Evolutionary conservation across 768 basidiomycete genomes (phyloP), one percentile per base, ranked within the genome.

Genomic region (Chalciporus piperatus): DNA sequence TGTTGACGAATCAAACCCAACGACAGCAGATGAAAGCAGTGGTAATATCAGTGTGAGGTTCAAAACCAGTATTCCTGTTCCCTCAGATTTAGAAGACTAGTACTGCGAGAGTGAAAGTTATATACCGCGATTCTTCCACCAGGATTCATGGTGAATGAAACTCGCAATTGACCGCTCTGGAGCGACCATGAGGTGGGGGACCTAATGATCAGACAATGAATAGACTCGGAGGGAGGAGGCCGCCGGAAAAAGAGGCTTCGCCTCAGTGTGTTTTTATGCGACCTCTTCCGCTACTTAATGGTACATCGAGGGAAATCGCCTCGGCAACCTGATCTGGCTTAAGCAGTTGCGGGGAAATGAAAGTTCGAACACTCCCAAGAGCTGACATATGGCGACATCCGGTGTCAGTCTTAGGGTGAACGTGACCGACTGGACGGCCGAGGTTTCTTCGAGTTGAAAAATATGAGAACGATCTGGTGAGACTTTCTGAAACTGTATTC

Each of bases 1-100:
- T 41, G 85, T 67, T n/a, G 84, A 85, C 4, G 82, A 81, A 62
- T 87, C 83, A 45, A 84, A 76, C 22, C 87, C 86, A 66, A 86
- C 87, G 44, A 79, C 78, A 13, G 77, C 71, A 16, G 84, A 79
- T 14, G 85, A 85, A 50, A 87, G 67, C n/a, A 88, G 72, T 2
- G 85, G 83, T 14, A 87, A 70, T 14, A 82, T 48, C 28, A 87
- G 72, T 58, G 76, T 81, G 6, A 85, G 50, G 63, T 85, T 86
- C 35, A 85, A 67, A 44, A 76, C 49, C 25, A 84, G 67, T 41
- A 86, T 78, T 23, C 84, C 85, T 84, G 46, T 20, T 23, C 12
- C 43, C n/a, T 9, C 35, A 11, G 32, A 25, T 19, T 30, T 13
- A 23, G 30, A 38, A 30, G 28, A 7, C 28, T 2, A 12, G 8